Conservation (phyloP, 2,329 filamentous ascomycete species). For the Botrytis hyacinthi region DNA sequence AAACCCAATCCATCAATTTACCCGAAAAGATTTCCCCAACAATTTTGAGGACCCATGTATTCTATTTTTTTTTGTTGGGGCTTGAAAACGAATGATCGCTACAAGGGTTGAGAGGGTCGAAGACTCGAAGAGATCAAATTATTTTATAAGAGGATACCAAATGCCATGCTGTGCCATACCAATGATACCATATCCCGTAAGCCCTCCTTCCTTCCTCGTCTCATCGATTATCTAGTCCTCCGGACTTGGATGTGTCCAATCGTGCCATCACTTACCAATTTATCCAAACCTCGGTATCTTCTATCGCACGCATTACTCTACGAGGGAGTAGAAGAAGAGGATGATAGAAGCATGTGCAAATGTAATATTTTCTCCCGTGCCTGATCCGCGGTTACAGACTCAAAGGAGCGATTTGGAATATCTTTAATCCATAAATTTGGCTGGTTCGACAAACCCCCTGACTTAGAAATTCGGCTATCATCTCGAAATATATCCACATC, state of each 20-base stretch:
- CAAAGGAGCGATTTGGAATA: not conserved
- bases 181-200: not conserved
- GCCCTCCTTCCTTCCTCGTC: not conserved
- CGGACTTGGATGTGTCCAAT: not conserved
- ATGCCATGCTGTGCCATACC: not conserved
- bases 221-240: not conserved
- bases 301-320: not conserved
- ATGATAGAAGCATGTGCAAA: not conserved
- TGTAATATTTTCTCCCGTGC: not conserved
- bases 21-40: slow-evolving; percentile 18
- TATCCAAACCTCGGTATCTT: not conserved
- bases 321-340: too few relatives aligned
- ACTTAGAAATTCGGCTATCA: not conserved
- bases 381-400: not conserved
- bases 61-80: slow-evolving; percentile 19
- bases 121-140: not conserved
- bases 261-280: not conserved
- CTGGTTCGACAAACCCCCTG: not conserved
- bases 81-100: slow-evolving; percentile 13
- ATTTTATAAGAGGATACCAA: not conserved
- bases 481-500: not conserved
- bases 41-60: slow-evolving; percentile 7
- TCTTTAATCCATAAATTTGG: not conserved
- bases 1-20: slow-evolving; percentile 5
- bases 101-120: not conserved